These are phyloP conservation scores for Allium sativum DNA, from an alignment of 106 monocot species.

Conservation along the genomic window DNA sequence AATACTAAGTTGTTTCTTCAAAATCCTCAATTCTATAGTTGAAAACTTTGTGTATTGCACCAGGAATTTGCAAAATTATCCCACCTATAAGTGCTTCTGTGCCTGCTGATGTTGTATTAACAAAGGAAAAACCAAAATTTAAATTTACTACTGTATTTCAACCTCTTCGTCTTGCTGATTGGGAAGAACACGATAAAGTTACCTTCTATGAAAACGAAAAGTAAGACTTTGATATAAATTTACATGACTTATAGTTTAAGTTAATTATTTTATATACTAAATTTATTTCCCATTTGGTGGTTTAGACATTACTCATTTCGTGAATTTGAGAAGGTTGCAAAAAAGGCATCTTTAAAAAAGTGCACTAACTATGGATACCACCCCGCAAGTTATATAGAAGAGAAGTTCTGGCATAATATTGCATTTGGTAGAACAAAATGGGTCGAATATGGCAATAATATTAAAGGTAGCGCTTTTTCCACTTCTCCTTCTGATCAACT, in stretches of 20 bases:
- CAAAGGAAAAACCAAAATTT: conserved; percentile 85
- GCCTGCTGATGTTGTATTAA: conserved; percentile 85
- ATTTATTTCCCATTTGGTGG: not conserved
- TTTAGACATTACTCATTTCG: conserved; percentile 87
- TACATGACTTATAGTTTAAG: not conserved
- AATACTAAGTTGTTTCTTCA: too few relatives aligned
- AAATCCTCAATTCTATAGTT: too few relatives aligned
- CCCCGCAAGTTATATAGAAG: conserved; percentile 76
- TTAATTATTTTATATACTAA: not conserved
- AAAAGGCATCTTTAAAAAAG: conserved; percentile 63
- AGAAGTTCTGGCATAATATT: conserved; percentile 96
- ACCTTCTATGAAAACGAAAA: conserved; percentile 91
- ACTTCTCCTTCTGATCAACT: conserved; percentile 70
- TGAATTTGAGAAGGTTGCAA: conserved; percentile 97
- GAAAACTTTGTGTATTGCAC: not conserved
- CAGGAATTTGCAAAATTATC: conserved; percentile 91
- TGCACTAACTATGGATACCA: conserved; percentile 70
- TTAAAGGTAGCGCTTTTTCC: conserved; percentile 98
- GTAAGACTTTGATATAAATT: conserved; percentile 16
- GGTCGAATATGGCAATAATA: conserved; percentile 90
- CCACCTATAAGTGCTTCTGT: conserved; percentile 77
- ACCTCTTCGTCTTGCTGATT: conserved; percentile 80
- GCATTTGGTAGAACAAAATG: conserved; percentile 65
- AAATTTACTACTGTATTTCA: conserved; percentile 91
- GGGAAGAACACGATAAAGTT: conserved; percentile 68